These are phyloP conservation scores for Arthrobotrys musiformis DNA, from an alignment of 2,329 filamentous ascomycete species.

Conservation along the genomic window DNA sequence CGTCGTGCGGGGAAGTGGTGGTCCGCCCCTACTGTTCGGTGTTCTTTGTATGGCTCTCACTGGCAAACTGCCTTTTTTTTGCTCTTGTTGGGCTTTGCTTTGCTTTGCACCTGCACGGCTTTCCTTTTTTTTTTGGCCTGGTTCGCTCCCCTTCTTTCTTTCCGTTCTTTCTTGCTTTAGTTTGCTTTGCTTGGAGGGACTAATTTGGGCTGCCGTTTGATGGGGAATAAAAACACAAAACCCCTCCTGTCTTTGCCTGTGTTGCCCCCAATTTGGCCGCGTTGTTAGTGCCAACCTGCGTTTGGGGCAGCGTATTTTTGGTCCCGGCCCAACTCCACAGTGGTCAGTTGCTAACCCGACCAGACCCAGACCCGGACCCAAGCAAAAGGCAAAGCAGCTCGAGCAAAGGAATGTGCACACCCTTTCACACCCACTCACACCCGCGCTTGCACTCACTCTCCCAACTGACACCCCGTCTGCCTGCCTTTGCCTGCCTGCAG, in stretches of 20 bases:
- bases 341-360: slow-evolving; percentile 20
- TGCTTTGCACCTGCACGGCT: neutral
- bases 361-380: no score
- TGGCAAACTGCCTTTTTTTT: slow-evolving; percentile 51
- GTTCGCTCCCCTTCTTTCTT: neutral
- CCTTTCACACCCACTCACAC: neutral
- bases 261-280: slow-evolving; percentile 3
- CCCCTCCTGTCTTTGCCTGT: slow-evolving; percentile 37
- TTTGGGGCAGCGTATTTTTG: slow-evolving; percentile 44
- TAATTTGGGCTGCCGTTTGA: slow-evolving; percentile 60
- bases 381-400: slow-evolving; percentile 12
- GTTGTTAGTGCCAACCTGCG: slow-evolving; percentile 8
- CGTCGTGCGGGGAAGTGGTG: slow-evolving; percentile 66
- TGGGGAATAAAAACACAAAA: slow-evolving; percentile 49
- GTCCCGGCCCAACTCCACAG: slow-evolving; percentile 47
- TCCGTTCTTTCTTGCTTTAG: neutral
- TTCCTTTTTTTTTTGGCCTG: neutral
- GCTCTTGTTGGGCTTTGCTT: neutral
- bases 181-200: neutral
- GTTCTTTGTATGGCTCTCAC: slow-evolving; percentile 45
- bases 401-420: slow-evolving; percentile 28
- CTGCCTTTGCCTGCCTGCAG: neutral
- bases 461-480: neutral
- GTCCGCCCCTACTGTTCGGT: slow-evolving; percentile 45
- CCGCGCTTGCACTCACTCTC: neutral